phyloP scores from a whole-genome alignment of 2,329 filamentous ascomycete genomes.

The Penicillium sp. region DNA sequence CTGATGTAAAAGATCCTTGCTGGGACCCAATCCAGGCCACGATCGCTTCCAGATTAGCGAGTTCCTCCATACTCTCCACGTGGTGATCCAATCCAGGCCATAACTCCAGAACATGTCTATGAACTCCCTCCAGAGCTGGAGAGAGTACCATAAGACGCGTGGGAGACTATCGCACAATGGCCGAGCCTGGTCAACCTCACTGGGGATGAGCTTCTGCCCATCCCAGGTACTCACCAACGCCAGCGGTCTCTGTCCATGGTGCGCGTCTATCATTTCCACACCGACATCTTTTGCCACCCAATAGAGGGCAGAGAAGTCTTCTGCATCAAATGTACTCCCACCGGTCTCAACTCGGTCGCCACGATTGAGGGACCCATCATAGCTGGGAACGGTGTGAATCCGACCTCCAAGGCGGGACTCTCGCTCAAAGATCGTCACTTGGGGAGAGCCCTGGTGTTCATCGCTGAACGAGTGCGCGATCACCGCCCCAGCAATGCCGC shows the following conservation, averaged over 20 bases:
- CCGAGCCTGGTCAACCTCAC: not conserved
- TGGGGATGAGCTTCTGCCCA: not conserved
- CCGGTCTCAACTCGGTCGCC: not conserved
- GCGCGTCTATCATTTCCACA: not conserved
- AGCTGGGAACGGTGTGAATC: not conserved
- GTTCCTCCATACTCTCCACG: no score
- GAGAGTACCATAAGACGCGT: not conserved
- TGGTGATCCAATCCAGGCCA: no score
- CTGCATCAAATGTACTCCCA: not conserved
- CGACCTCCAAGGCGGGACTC: slow-evolving; percentile 6
- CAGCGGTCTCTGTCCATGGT: not conserved
- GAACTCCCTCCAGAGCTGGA: not conserved
- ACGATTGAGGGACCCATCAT: not conserved
- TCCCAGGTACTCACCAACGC: not conserved
- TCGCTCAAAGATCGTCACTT: slow-evolving; percentile 6
- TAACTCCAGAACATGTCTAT: not conserved
- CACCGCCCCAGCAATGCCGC: slow-evolving; percentile 2
- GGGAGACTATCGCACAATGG: not conserved
- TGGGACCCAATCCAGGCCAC: no score
- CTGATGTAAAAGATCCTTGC: no score
- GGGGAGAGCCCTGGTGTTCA: not conserved
- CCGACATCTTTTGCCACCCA: not conserved
- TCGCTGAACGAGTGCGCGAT: slow-evolving; percentile 1
- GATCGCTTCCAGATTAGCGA: no score
- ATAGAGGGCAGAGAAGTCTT: not conserved